phyloP scores from a whole-genome alignment of 192 early-diverging fungal genomes.

The Lobosporangium transversale region DNA sequence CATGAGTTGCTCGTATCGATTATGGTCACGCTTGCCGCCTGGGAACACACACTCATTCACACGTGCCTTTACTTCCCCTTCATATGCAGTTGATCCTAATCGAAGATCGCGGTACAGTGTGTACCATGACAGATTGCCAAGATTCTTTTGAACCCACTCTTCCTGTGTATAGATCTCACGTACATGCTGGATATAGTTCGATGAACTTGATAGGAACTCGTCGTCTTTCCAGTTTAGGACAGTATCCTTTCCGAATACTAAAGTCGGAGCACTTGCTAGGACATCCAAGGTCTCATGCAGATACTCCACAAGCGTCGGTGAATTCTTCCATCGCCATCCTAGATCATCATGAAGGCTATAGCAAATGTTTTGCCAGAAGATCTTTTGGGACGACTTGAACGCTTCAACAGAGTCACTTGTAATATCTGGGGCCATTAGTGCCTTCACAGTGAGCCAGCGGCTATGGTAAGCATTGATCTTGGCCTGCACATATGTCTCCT shows the following conservation, averaged over 20 bases:
- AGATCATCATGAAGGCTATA: neutral
- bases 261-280: constrained; percentile 7
- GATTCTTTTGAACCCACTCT: constrained; percentile 17
- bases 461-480: constrained; percentile 9
- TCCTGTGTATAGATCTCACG: neutral
- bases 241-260: constrained; percentile 14
- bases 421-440: constrained; percentile 17
- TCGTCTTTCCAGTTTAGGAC: constrained; percentile 24
- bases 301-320: constrained; percentile 25
- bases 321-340: constrained; percentile 45
- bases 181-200: constrained; percentile 3
- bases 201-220: neutral
- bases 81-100: constrained; percentile 11
- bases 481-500: constrained; percentile 21
- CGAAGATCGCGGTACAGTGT: constrained; percentile 18
- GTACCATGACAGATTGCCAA: constrained; percentile 11
- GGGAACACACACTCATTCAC: constrained; percentile 9
- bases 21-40: constrained; percentile 20
- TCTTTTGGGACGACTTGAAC: constrained; percentile 8
- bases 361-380: constrained; percentile 17
- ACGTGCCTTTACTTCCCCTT: neutral
- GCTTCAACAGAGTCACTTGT: constrained; percentile 18
- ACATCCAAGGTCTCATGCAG: constrained; percentile 12
- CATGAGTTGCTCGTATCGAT: constrained; percentile 11
- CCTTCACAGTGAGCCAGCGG: constrained; percentile 36